Base-by-base conservation (phyloP, 2,329 filamentous ascomycete species). In the Trichophyton benhamiae region DNA sequence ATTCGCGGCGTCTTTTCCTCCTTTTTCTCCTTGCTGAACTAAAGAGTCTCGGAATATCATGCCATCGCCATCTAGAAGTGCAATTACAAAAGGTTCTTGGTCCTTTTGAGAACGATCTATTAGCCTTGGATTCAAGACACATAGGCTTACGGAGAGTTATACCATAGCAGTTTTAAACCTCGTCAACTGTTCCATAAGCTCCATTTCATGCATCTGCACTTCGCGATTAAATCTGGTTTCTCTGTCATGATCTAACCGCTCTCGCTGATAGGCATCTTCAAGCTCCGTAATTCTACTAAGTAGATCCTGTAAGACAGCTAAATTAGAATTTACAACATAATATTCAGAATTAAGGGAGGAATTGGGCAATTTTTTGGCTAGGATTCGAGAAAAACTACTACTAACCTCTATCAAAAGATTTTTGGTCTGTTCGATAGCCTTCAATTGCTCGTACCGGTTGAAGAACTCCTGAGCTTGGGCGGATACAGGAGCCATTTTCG, bases 31-130 rank as follows among this genome's bases (percentile, higher is more conserved):
- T 55, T 75, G 72, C 57, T 74, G 72, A 57, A 83, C 62, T 60
- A 79, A 76, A 17, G 79, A 73, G 60, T 83, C 78, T 52, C 74
- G 72, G 66, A 84, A 83, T 64, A 83, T 76, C 70, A 82, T 78
- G 52, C 77, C 79, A 65, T 83, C 79, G 46, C 80, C 81, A 65
- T 84, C 81, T 57, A 84, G 74, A 41, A 84, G 72, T 36, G 82
- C 74, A 15, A 81, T 69, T 46, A 83, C 73, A 65, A 80, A 83
- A 3, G 80, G 77, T 69, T 83, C 79, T 60, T 78, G 77, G 59
- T 79, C 76, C 78, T 80, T 65, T 30, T 66, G 53, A 62, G 63
- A 38, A 17, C 59, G 38, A 25, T 59, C 38, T 44, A 64, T 44
- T 58, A 58, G 55, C 33, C 25, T 36, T 5, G 33, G 44, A 33